Evolutionary conservation across 2,329 filamentous ascomycete species (phyloP).

Genomic region (Ceratocystis variospora): DNA sequence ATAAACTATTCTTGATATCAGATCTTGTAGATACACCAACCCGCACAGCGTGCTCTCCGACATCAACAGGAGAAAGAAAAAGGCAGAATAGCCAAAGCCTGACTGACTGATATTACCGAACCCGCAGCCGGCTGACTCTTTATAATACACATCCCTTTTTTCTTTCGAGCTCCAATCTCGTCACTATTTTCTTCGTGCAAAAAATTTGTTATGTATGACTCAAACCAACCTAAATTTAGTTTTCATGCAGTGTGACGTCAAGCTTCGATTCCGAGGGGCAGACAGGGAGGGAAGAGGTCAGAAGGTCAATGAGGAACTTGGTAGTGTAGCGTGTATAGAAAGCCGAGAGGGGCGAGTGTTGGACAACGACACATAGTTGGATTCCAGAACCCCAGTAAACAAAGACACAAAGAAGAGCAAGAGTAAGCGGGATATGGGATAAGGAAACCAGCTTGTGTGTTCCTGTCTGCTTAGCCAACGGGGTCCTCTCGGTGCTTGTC

Average conservation of each 20-base stretch:
- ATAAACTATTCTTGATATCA: too few species aligned
- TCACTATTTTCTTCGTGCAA: not conserved
- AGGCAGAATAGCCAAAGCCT: too few species aligned
- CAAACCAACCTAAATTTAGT: slow-evolving; percentile 1
- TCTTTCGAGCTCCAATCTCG: not conserved
- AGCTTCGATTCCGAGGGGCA: not conserved
- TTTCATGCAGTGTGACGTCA: slow-evolving; percentile 6
- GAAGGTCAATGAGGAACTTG: not conserved
- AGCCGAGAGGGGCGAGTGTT: too few species aligned
- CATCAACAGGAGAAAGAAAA: too few species aligned
- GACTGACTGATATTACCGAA: too few species aligned
- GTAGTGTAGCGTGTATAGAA: too few species aligned
- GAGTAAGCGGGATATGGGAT: not conserved
- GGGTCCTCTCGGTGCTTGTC: too few species aligned
- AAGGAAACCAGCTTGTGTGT: not conserved
- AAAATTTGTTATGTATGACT: not conserved
- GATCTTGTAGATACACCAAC: too few species aligned
- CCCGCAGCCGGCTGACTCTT: not conserved
- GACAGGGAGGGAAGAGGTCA: not conserved
- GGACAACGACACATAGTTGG: not conserved
- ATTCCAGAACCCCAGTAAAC: not conserved
- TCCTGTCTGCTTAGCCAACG: not conserved
- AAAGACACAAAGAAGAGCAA: not conserved
- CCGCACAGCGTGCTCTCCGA: too few species aligned
- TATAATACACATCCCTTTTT: not conserved